Evolutionary conservation across 495 filamentous ascomycete genomes (phyloP).

Genomic region (Daldinia childiae): DNA sequence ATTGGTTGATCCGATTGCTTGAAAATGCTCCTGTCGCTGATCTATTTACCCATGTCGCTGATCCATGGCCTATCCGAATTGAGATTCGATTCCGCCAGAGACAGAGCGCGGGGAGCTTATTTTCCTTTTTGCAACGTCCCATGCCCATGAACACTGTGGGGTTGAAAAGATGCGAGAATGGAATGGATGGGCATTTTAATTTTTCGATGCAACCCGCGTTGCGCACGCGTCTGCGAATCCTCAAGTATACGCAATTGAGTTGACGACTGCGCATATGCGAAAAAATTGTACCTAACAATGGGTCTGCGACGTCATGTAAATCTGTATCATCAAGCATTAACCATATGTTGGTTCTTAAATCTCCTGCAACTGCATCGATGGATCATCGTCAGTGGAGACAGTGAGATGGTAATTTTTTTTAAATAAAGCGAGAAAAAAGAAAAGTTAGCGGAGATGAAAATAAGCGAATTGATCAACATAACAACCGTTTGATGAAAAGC

Average conservation of each 20-base stretch:
- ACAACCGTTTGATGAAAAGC: conserved; percentile 1
- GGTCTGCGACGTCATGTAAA: conserved; percentile 2
- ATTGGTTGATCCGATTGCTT: conserved; percentile 45
- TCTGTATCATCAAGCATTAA: background rate
- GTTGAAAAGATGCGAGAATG: conserved; percentile 5
- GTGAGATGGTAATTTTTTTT: background rate
- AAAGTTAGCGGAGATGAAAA: conserved; percentile 3
- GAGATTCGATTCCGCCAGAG: conserved; percentile 28
- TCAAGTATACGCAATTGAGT: conserved; percentile 23
- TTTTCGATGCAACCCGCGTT: conserved; percentile 21
- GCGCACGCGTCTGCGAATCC: conserved; percentile 14
- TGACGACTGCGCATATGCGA: conserved; percentile 13
- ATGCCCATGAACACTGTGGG: conserved; percentile 25
- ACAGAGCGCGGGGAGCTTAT: conserved; percentile 19
- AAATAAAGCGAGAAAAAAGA: background rate
- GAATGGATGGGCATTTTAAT: conserved; percentile 3
- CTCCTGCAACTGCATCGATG: conserved; percentile 1
- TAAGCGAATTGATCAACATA: conserved; percentile 29
- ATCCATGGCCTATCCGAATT: conserved; percentile 24
- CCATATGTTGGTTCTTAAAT: conserved; percentile 1
- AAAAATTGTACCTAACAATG: background rate
- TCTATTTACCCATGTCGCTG: conserved; percentile 4
- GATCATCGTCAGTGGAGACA: conserved; percentile 8
- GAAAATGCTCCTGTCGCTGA: conserved; percentile 19
- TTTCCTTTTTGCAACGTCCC: conserved; percentile 13